Conservation (phyloP, 2,329 filamentous ascomycete genomes). For the Exutisphaerella laricina region DNA sequence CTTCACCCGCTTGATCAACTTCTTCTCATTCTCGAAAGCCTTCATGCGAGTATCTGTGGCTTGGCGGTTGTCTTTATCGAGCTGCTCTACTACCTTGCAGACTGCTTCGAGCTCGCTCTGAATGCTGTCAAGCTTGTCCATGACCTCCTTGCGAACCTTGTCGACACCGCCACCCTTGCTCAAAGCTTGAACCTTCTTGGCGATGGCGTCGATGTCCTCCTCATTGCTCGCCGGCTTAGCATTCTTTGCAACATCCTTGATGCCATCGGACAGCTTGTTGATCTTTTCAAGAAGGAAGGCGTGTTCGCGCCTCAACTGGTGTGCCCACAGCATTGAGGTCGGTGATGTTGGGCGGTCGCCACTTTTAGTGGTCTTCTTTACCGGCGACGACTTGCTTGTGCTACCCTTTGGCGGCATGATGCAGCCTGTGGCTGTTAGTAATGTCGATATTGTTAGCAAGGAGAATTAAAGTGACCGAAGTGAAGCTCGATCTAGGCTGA, state of each 20-base stretch:
- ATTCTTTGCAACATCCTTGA: conserved; percentile 12
- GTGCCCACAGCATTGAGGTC: conserved; percentile 36
- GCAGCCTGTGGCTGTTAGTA: not conserved
- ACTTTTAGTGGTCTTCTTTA: not conserved
- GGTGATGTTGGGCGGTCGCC: conserved; percentile 18
- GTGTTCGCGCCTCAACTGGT: conserved; percentile 38
- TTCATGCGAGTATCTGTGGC: conserved; percentile 15
- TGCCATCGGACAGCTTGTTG: conserved; percentile 31
- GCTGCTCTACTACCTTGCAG: conserved; percentile 12
- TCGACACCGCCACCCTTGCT: conserved; percentile 8
- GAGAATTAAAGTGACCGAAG: too few relatives aligned
- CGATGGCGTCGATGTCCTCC: conserved; percentile 13
- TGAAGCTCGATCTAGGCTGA: not conserved
- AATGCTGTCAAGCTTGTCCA: conserved; percentile 9
- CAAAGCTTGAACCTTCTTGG: conserved; percentile 17
- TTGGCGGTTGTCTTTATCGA: conserved; percentile 13
- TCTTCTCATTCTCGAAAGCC: conserved; percentile 19
- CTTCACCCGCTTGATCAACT: conserved; percentile 20
- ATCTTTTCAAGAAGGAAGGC: conserved; percentile 33
- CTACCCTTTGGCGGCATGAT: conserved; percentile 13
- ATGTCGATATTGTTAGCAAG: not conserved
- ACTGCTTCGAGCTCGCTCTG: conserved; percentile 16
- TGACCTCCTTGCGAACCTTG: conserved; percentile 13
- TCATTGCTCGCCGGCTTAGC: conserved; percentile 6
- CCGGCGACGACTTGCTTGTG: conserved; percentile 1